These are phyloP conservation scores for Wickerhamomyces pijperi DNA, from an alignment of 805 yeast species.

Conservation along the genomic window DNA sequence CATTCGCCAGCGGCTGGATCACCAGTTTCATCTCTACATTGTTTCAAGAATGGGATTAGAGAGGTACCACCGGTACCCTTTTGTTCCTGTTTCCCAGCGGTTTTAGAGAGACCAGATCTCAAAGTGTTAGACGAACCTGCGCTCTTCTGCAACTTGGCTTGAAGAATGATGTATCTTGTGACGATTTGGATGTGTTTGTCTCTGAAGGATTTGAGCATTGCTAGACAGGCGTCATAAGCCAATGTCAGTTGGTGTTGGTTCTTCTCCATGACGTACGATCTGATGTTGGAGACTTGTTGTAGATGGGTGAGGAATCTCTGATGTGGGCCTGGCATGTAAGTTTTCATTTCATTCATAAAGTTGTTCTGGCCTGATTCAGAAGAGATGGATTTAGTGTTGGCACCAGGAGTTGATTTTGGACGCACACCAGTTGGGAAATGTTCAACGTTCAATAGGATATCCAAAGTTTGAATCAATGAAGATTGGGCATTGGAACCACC, in stretches of 20 bases:
- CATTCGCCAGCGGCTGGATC: slow-evolving; percentile 87
- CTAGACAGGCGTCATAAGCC: slow-evolving; percentile 81
- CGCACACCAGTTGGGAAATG: slow-evolving; percentile 69
- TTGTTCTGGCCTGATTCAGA: slow-evolving; percentile 24
- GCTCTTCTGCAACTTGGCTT: slow-evolving; percentile 47
- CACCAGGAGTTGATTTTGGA: slow-evolving; percentile 13
- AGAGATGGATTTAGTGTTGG: slow-evolving; percentile 13
- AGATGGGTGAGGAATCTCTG: slow-evolving; percentile 59
- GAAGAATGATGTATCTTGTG: slow-evolving; percentile 74
- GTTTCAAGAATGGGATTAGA: slow-evolving; percentile 81
- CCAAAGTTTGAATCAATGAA: slow-evolving; percentile 80
- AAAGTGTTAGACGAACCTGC: slow-evolving; percentile 47
- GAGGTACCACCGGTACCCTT: slow-evolving; percentile 95
- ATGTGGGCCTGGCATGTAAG: slow-evolving; percentile 85
- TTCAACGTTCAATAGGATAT: slow-evolving; percentile 60
- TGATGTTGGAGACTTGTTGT: slow-evolving; percentile 43
- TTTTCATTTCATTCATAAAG: slow-evolving; percentile 75
- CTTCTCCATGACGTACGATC: slow-evolving; percentile 48
- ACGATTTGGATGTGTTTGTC: slow-evolving; percentile 92
- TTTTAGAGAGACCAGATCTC: slow-evolving; percentile 49
- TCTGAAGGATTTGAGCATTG: slow-evolving; percentile 79
- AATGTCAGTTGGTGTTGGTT: slow-evolving; percentile 46
- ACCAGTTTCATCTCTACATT: slow-evolving; percentile 93
- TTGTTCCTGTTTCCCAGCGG: slow-evolving; percentile 39
- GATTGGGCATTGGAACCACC: slow-evolving; percentile 96